These are phyloP conservation scores for Leishmania lainsoni DNA, from an alignment of 208 protist species.

Conservation along the genomic window DNA sequence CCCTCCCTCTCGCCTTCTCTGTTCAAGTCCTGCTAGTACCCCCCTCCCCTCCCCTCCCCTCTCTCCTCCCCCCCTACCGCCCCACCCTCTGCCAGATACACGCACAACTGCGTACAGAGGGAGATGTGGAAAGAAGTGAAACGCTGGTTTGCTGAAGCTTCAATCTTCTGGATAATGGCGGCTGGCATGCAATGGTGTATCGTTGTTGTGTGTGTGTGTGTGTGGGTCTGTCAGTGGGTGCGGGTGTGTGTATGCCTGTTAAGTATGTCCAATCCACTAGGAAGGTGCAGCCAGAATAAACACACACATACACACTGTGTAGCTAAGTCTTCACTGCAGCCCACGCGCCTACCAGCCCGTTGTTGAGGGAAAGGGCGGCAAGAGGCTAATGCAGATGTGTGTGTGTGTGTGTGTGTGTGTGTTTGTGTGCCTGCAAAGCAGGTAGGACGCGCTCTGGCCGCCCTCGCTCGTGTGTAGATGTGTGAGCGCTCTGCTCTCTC, in stretches of 20 bases:
- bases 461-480: not conserved
- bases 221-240: not conserved
- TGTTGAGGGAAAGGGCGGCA: not conserved
- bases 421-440: not conserved
- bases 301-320: no score
- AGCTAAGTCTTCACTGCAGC: no score
- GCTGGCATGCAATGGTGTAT: no score
- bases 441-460: not conserved
- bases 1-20: not conserved
- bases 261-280: no score
- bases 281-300: no score
- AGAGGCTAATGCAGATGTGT: not conserved
- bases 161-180: no score
- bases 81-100: not conserved
- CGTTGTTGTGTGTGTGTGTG: not conserved
- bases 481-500: not conserved
- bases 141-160: no score
- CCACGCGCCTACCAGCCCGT: no score
- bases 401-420: not conserved
- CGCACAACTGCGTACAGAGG: no score
- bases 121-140: no score
- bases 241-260: no score
- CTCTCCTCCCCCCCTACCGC: no score
- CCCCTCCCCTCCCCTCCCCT: not conserved
- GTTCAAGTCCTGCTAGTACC: not conserved